A percentile compares a stretch with the other conserved stretches of the same genome.
Evolutionary conservation across 169 alveolate species (phyloP).

Genomic region (Perkinsus olseni): DNA sequence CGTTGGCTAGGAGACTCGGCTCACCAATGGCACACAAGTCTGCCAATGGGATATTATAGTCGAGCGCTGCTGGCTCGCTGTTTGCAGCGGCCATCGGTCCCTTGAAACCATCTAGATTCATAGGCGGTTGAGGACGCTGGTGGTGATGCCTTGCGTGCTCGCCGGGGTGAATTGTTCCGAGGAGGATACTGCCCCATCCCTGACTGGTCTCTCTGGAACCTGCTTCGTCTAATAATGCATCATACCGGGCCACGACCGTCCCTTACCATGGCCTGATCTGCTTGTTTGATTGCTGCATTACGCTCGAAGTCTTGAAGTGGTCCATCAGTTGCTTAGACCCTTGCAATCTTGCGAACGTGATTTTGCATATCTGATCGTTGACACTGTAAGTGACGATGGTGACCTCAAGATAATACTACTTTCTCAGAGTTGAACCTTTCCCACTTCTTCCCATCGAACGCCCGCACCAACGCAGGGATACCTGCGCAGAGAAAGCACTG

Average conservation of each 20-base stretch:
- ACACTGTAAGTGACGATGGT: too few relatives aligned
- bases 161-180: not conserved
- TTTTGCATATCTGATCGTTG: conserved; percentile 17
- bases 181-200: not conserved
- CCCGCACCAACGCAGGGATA: conserved; percentile 32
- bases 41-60: not conserved
- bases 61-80: not conserved
- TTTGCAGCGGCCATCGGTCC: not conserved
- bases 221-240: not conserved
- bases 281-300: conserved; percentile 26
- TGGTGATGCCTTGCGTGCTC: not conserved
- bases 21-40: not conserved
- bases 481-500: conserved; percentile 1
- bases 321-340: conserved; percentile 25
- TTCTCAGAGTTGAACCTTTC: conserved; percentile 47
- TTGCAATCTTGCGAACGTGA: conserved; percentile 37
- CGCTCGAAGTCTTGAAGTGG: conserved; percentile 31
- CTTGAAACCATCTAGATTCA: not conserved
- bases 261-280: conserved; percentile 29
- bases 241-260: not conserved
- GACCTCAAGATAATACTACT: not conserved
- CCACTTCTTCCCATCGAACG: conserved; percentile 45
- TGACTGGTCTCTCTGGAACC: not conserved
- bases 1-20: not conserved
- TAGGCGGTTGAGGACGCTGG: not conserved